Evolutionary conservation across 352 stramenopile genomes (phyloP).

Genomic region (Elongisporangium prolatum): DNA sequence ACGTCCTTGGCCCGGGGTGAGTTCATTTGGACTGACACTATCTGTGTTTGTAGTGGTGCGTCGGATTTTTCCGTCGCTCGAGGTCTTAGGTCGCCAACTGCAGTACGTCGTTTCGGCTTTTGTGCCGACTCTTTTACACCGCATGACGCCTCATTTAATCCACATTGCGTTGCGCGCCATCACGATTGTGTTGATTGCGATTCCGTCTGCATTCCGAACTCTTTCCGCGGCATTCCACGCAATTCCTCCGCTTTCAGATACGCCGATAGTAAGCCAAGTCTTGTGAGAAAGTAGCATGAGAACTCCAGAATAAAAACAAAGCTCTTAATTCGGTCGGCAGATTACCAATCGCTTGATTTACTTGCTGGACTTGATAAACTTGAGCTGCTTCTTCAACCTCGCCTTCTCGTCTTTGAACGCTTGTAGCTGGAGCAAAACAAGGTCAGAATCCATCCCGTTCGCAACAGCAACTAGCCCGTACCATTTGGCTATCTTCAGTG

Average conservation of each 20-base stretch:
- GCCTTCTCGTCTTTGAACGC: slow-evolving; percentile 85
- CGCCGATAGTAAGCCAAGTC: no score
- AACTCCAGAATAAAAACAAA: no score
- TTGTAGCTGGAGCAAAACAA: slow-evolving; percentile 36
- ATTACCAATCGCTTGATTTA: slow-evolving; percentile 14
- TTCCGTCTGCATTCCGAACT: no score
- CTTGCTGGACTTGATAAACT: slow-evolving; percentile 65
- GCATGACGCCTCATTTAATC: no score
- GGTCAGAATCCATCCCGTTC: background rate
- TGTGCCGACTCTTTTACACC: no score
- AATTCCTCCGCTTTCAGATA: no score
- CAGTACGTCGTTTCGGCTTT: slow-evolving; percentile 91
- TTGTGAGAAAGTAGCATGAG: no score
- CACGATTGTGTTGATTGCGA: no score
- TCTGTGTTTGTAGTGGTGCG: slow-evolving; percentile 62
- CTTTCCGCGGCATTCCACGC: no score
- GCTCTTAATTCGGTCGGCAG: background rate
- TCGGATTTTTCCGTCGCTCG: slow-evolving; percentile 95
- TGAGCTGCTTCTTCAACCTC: slow-evolving; percentile 81
- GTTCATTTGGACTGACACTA: background rate
- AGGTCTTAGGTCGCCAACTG: slow-evolving; percentile 97
- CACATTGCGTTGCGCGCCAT: no score
- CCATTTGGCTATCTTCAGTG: slow-evolving; percentile 78
- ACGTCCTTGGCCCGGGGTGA: slow-evolving; percentile 36
- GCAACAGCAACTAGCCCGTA: slow-evolving; percentile 11